Evolutionary conservation across 208 protist genomes (phyloP).

Genomic region (Trypanosoma caninum): DNA sequence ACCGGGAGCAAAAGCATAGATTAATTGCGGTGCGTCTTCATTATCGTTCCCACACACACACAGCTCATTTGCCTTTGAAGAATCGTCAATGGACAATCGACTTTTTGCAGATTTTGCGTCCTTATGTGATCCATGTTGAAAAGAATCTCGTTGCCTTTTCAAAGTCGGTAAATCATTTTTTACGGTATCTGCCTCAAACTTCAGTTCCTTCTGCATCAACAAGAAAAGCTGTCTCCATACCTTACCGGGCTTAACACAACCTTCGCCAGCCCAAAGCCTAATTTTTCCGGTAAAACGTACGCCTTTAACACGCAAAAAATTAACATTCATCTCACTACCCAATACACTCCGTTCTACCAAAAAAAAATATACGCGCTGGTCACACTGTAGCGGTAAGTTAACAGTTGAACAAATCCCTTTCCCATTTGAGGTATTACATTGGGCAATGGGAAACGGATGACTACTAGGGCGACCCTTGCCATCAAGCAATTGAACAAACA

Average conservation of each 20-base stretch:
- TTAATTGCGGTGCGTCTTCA: constrained; percentile 42
- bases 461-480: constrained; percentile 26
- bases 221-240: constrained; percentile 4
- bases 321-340: not conserved
- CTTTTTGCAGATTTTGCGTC: constrained; percentile 9
- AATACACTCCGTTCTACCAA: constrained; percentile 16
- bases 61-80: too few relatives aligned
- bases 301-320: not conserved
- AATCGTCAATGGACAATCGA: too few relatives aligned
- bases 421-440: constrained; percentile 11
- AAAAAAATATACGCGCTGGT: constrained; percentile 30
- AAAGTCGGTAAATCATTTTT: not conserved
- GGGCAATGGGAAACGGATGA: constrained; percentile 32
- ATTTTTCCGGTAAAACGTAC: constrained; percentile 18
- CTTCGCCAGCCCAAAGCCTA: not conserved
- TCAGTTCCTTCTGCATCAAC: constrained; percentile 12
- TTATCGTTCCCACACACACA: too few relatives aligned
- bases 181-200: constrained; percentile 12
- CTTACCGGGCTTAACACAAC: not conserved
- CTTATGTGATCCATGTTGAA: not conserved
- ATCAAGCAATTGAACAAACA: constrained; percentile 45
- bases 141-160: not conserved
- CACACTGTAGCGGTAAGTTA: constrained; percentile 23
- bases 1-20: constrained; percentile 49
- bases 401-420: constrained; percentile 18